Base-by-base conservation (phyloP, 78 protist species). In the Polysphondylium violaceum region DNA sequence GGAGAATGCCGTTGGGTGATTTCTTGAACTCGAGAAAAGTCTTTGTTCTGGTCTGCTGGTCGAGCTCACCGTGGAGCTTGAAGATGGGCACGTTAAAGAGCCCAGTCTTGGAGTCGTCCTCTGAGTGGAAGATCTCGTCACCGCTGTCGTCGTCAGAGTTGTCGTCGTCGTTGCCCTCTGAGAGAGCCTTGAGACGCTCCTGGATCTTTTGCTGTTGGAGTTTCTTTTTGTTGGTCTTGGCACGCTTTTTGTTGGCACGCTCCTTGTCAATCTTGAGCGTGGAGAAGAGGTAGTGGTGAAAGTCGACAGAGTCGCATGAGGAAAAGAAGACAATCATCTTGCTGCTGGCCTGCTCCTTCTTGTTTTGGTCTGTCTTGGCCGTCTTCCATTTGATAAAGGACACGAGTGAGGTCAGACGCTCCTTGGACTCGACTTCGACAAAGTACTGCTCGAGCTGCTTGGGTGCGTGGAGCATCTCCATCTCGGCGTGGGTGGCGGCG, bases 241-340 rank as follows among this genome's bases (percentile, higher is more conserved):
- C 21, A 21, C 41, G 25, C 74, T 68, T 74, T 50, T 60, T 68
- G 71, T 36, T 27, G n/a, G 27, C 58, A 61, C 63, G 63, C 27
- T 88, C 78, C 31, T 65, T 76, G 19, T 72, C 78, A 68, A 97
- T 51, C 76, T 97, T 96, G 74, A 96, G 85, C 95, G 91, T 96
- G 74, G 96, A 87, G 86, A 98, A 92, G 31, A 97, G 96, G 83
- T 96, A 97, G 40, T 93, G 60, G 86, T 98, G 97, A 95, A 86
- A 98, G 71, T 96, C 96, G 41, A 96, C 98, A 3, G 95, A 76
- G 61, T 85, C 85, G 38, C 94, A 65, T 29, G 90, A 71, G 0
- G 95, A 88, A 65, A 96, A 92, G 93, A 96, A 96, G 35, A 96
- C 91, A 12, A 97, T 94, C 61, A 94, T 74, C 74, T 96, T 94